Percentiles rank a stretch among this genome's conserved stretches.
Conservation (phyloP, 2,329 filamentous ascomycete genomes). For the Akanthomyces dipterigenus region DNA sequence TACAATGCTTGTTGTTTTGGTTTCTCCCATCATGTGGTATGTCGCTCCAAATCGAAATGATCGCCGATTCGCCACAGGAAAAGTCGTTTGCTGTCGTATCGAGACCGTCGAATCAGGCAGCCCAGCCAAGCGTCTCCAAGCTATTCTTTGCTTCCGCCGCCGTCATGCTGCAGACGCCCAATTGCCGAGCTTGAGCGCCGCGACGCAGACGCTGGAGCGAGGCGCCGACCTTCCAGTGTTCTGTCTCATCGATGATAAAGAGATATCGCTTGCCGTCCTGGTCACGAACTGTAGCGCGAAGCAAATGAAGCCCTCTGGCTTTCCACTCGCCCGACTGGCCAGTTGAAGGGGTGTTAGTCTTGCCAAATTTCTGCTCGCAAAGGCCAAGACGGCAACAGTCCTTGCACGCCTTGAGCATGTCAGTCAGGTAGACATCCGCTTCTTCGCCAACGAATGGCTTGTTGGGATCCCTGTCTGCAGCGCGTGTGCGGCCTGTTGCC, state of each 20-base stretch:
- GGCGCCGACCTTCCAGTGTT: conserved; percentile 61
- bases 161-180: conserved; percentile 52
- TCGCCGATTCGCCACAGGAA: background rate
- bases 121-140: conserved; percentile 54
- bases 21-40: background rate
- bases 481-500: conserved; percentile 38
- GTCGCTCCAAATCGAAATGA: background rate
- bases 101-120: background rate
- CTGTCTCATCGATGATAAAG: conserved; percentile 57
- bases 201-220: conserved; percentile 54
- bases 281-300: conserved; percentile 58
- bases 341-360: conserved; percentile 34
- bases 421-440: conserved; percentile 56
- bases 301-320: conserved; percentile 50
- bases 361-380: conserved; percentile 37
- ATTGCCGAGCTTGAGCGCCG: conserved; percentile 52
- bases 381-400: conserved; percentile 53
- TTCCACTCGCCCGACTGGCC: conserved; percentile 49
- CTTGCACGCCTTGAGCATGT: conserved; percentile 59
- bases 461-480: conserved; percentile 40
- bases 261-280: conserved; percentile 60
- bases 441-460: conserved; percentile 55
- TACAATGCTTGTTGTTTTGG: background rate
- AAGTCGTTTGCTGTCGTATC: background rate
- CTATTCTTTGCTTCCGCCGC: conserved; percentile 46